Base-by-base conservation (phyloP, 257 asterid genomes). In the Mentha longifolia region DNA sequence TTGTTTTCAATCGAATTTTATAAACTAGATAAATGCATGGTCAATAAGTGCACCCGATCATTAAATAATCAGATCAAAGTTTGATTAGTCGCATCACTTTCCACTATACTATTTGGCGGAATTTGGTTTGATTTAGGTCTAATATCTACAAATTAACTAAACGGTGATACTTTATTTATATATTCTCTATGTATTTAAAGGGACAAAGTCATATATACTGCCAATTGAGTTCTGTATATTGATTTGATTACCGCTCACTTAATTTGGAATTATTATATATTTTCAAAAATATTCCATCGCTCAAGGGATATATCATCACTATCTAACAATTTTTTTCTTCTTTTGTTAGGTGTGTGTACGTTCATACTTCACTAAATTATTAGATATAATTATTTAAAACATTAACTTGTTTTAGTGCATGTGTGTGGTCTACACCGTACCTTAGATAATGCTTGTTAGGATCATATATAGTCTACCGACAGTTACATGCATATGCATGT, bases 381-480 rank as follows among this genome's bases (percentile, higher is more conserved):
- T 16, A 9, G 7, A 22, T 22, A 33, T 33, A 1, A 33, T 33
- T 33, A 33, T 33, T 33, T 22, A 22, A 7, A 49, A n/a, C 2
- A 51, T 51, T 50, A 16, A 50, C 25, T 50, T 50, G 25, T 50
- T 2, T 16, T 8, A 16, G 56, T 50, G 56, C 4, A 16, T 50
- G 22, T 16, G 10, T 16, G 56, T 50, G 25, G 25, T 4, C 0
- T 16, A 50, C 56, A 41, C 46, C 12, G 6, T 33, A 41, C 46
- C 13, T 41, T 5, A 37, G 6, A 37, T 22, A 22, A 22, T 22
- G 25, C 25, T 22, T 51, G 62, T 10, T 11, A 22, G 61, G 25
- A 51, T 30, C 51, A 22, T 22, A 56, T 20, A 14, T 45, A 6
- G 41, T 42, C 61, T 69, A 71, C 80, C 80, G 80, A 69, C 76